These are phyloP conservation scores for Prunus fruticosa DNA, from an alignment of 306 rosid genomes.

Conservation along the genomic window DNA sequence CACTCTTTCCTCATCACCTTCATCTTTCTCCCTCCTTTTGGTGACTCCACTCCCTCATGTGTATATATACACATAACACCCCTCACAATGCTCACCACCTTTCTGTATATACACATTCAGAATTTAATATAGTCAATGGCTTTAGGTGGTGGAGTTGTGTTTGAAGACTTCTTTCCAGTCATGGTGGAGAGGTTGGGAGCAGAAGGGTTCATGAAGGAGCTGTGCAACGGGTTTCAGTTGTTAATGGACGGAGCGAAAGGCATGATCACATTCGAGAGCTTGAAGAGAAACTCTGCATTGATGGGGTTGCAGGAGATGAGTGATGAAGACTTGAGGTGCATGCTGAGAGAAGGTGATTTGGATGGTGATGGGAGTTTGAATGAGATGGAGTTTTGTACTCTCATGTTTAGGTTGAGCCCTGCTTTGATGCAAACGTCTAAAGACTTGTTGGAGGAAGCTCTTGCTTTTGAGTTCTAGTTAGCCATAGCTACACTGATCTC, in stretches of 20 bases:
- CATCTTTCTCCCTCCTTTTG: neutral
- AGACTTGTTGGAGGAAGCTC: constrained; percentile 51
- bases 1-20: neutral
- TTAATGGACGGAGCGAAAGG: constrained; percentile 63
- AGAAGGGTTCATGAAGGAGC: constrained; percentile 75
- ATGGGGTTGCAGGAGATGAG: constrained; percentile 70
- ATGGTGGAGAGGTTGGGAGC: constrained; percentile 72
- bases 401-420: constrained; percentile 87
- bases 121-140: constrained; percentile 28
- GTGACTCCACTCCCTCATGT: neutral
- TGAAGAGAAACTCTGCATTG: constrained; percentile 68
- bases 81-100: neutral
- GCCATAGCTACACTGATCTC: neutral
- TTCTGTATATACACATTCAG: neutral
- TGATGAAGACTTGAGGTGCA: constrained; percentile 62
- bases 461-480: neutral
- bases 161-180: constrained; percentile 66
- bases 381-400: constrained; percentile 82
- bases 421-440: constrained; percentile 58
- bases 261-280: constrained; percentile 72
- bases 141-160: constrained; percentile 43
- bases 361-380: constrained; percentile 74
- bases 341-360: constrained; percentile 80
- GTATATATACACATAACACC: neutral
- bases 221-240: constrained; percentile 61